Base-by-base conservation (phyloP, 805 yeast species). In the Scheffersomyces lignosus region DNA sequence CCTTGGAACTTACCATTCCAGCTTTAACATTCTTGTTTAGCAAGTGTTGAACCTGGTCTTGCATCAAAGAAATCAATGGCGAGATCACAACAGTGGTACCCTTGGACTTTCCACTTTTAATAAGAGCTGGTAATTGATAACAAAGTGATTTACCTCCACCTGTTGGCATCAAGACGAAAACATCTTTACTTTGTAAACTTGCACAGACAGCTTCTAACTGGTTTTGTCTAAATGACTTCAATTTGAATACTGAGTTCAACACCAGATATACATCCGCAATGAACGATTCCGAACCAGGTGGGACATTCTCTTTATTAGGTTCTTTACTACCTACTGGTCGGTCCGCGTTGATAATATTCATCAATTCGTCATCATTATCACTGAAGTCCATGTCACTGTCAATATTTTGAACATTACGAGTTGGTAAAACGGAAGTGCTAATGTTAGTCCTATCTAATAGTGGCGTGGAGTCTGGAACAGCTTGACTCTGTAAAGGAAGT, bases 101-200 rank as follows among this genome's bases (percentile, higher is more conserved):
- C 13, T 63, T 64, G 0, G 96, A 87, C 15, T 58, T 70, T 1
- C 96, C 96, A 2, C 82, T 70, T 28, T 72, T 70, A 1, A 91
- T 80, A 29, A 93, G 68, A 0, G 99, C 96, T 0, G 99, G 98
- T 25, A 93, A 70, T 60, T 93, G 99, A 60, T 90, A 93, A 57
- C 99, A 93, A 20, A 93, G 64, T 0, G 98, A 90, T 56, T 93
- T 93, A 34, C 99, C 99, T 34, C 99, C 99, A 26, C 99, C 99
- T 0, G 99, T 93, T 0, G 99, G 99, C 96, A 93, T 91, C 49
- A 93, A 69, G 2, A 93, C 97, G 64, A 93, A 88, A 0, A 87
- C 96, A 58, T 93, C 99, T 29, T 75, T 73, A 1, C 96, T 96
- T 4, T 75, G 57, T 20, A 82, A 53, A 20, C 87, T 82, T 1